Evolutionary conservation across 2,329 filamentous ascomycete species (phyloP), one percentile per base, ranked within the genome.

Genomic region (Aspergillus fumigatiaffinis): DNA sequence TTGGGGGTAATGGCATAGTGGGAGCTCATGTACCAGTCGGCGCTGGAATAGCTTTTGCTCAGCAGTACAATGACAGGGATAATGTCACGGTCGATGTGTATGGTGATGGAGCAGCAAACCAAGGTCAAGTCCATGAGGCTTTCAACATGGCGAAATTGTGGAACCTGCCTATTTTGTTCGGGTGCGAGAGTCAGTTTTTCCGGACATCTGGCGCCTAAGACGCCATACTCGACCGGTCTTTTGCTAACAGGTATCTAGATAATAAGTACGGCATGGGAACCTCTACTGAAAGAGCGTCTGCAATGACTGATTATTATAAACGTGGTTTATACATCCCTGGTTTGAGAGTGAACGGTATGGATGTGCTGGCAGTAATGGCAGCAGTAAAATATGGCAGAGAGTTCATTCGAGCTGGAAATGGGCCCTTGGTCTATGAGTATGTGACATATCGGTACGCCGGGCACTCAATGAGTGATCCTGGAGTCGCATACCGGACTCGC

Each of bases 251-350:
- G 32, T 3, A 7, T 26, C 23, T 48, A 96, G 92, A 99, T 87
- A 99, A 99, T 89, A 99, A 99, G 82, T 99, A 99, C 77, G 94
- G 94, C 78, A 99, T 99, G 94, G 94, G 94, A 80, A 99, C 94
- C 63, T 90, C 94, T 60, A 93, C 94, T 67, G 88, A 89, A 79
- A 92, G 94, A 71, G 92, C 94, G 60, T 93, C 94, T 60, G 94
- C 94, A 70, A 81, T 97, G 75, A 97, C 94, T 77, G 94, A 99
- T 79, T 99, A 99, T 88, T 97, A 99, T 87, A 97, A 97, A 88
- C 93, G 94, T 80, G 94, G 94, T 66, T 94, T 99, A 82, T 99
- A 97, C 84, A 99, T 99, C 68, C 93, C 94, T 57, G 94, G 94
- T 82, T 87, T 99, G 71, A 99, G 99, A 86, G 91, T 99, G 78